These are phyloP conservation scores for Solanum ossicruentum DNA, from an alignment of 257 asterid species.

Conservation along the genomic window DNA sequence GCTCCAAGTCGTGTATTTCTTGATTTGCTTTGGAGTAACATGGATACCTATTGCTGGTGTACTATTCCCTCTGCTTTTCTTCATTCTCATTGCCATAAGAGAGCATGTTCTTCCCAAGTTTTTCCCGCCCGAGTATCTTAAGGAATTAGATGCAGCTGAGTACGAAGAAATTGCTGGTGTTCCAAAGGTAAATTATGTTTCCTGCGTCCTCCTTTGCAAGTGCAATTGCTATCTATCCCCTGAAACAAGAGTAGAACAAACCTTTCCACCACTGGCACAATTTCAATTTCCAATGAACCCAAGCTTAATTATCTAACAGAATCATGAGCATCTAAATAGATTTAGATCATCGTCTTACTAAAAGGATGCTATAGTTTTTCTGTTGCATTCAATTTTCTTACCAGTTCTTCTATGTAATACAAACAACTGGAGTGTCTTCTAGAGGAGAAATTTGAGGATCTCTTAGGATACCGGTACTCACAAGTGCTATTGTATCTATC, in stretches of 20 bases:
- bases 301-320: neutral
- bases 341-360: neutral
- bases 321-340: neutral
- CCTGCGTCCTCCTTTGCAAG: neutral
- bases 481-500: neutral
- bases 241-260: neutral
- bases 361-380: neutral
- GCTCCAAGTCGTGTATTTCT: conserved; percentile 49
- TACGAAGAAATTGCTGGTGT: conserved; percentile 68
- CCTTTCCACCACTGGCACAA: neutral
- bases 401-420: neutral
- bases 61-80: conserved; percentile 72
- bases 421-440: neutral
- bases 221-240: neutral
- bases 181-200: conserved; percentile 5
- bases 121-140: conserved; percentile 48
- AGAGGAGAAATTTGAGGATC: neutral
- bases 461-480: neutral
- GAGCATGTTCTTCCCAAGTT: conserved; percentile 68
- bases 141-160: conserved; percentile 70
- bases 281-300: neutral
- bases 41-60: conserved; percentile 95
- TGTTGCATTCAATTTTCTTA: neutral
- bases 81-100: conserved; percentile 57
- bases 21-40: conserved; percentile 73